These are phyloP conservation scores for Cytospora mali DNA, from an alignment of 2,329 filamentous ascomycete species.

Conservation along the genomic window DNA sequence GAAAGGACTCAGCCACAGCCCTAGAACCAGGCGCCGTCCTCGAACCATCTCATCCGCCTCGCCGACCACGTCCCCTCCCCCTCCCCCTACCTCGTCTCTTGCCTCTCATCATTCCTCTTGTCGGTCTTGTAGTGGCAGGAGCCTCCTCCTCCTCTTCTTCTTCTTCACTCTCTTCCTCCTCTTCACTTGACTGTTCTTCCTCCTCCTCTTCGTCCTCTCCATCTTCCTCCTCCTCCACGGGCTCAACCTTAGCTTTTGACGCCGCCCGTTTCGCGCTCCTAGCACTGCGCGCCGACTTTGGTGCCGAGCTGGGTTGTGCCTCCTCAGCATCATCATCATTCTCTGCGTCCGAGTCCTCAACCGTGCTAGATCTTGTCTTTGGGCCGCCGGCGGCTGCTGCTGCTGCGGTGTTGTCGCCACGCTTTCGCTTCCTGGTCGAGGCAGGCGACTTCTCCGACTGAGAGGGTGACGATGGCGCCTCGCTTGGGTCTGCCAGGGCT, in stretches of 20 bases:
- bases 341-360: constrained; percentile 56
- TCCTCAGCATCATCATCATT: constrained; percentile 37
- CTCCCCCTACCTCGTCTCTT: constrained; percentile 40
- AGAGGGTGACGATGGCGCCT: constrained; percentile 51
- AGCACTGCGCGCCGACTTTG: constrained; percentile 45
- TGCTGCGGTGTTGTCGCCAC: constrained; percentile 39
- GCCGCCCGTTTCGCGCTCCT: constrained; percentile 49
- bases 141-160: constrained; percentile 39
- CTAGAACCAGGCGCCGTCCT: not conserved
- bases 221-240: constrained; percentile 37
- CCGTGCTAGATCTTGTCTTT: constrained; percentile 49
- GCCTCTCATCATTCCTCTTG: constrained; percentile 41
- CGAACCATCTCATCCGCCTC: not conserved
- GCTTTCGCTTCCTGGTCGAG: constrained; percentile 49
- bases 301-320: constrained; percentile 40
- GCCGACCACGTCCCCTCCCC: constrained; percentile 31
- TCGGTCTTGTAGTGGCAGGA: constrained; percentile 42
- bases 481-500: constrained; percentile 48
- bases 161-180: constrained; percentile 40
- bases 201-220: constrained; percentile 39
- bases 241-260: constrained; percentile 42
- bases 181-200: constrained; percentile 41
- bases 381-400: constrained; percentile 33
- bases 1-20: not conserved
- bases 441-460: constrained; percentile 43